Evolutionary conservation across 192 early-diverging fungal species (phyloP), one percentile per base, ranked within the genome.

Genomic region (Entomortierella lignicola): DNA sequence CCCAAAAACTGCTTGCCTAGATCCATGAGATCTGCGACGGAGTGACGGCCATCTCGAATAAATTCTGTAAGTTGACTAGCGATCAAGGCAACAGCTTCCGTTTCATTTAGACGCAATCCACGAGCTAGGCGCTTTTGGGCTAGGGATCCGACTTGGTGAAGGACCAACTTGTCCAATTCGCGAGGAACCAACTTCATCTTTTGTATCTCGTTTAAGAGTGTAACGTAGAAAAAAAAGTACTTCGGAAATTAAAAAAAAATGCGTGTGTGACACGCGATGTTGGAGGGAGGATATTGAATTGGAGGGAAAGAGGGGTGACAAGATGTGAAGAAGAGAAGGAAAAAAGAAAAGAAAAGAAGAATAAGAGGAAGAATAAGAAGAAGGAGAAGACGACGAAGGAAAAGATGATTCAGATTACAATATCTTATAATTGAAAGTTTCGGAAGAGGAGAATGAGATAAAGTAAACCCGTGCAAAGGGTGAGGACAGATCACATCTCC

Each of bases 151-250:
- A 93, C 94, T 81, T 98, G 95, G 69, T 90, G 86, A 12, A 99
- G 89, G 15, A 91, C 39, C n/a, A 99, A 89, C 74, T 97, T 98
- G 89, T 99, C 97, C 11, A 97, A 68, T 74, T 99, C 96, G 48
- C 94, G 92, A 23, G 97, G 95, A 37, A 96, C 84, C 25, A 99
- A 85, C 69, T 86, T 89, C 93, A 94, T 94, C 23, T 52, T 71
- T 27, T 27, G 5, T 42, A 17, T 52, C n/a, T n/a, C 5, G 58
- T 18, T 42, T 51, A 34, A 48, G 44, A n/a, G 17, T 34, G n/a
- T n/a, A 20, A 26, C 10, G 30, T 44, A 42, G 47, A 18, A 7
- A n/a, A 20, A 44, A 23, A 59, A 7, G 44, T n/a, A 3, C 27
- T 42, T 52, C 66, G 66, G 44, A 67, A 59, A 67, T 59, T 59